Evolutionary conservation across 331 rosid species (phyloP), one percentile per base, ranked within the genome.

Genomic region (Saraca asoca): DNA sequence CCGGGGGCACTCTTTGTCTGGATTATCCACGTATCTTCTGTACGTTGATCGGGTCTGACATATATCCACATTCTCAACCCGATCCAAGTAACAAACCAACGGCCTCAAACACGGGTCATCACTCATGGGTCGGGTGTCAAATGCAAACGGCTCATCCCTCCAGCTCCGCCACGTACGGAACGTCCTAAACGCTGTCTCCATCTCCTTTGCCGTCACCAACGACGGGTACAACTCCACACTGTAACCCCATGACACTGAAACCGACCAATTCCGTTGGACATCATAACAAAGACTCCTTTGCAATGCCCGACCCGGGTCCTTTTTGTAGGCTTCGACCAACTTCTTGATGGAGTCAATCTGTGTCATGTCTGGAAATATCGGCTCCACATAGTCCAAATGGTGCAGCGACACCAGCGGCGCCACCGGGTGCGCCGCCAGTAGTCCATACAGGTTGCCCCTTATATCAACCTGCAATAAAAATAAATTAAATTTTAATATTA

Each of bases 231-330:
- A 18, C 78, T 82, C 84, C 2, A 85, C 75, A n/a, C 65, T 70
- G 70, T 80, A 87, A 0, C 97, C 93, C 97, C 93, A 87, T 0
- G 95, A 78, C 7, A 87, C 77, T 1, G 95, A 85, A 0, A 90
- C 55, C 0, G 93, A 69, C 93, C 93, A 85, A 8, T 90, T 90
- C 0, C 87, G 78, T 0, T 12, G 12, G 4, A 57, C 67, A 45
- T 90, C 95, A 33, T 91, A 82, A 7, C 89, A 84, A n/a, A 82
- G 67, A 1, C 76, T 76, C 0, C 49, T 81, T n/a, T 91, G 93
- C 1, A 85, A 15, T 34, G 76, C 60, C 66, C 91, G 85, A 80
- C 77, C 80, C 46, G 89, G 80, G 15, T 91, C 93, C 48, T 7
- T 2, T 69, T 80, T 15, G 16, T 75, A 82, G 0, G 80, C 78